Percentiles rank a stretch among this genome's conserved stretches.
These are phyloP conservation scores for Adenanthera pavonina DNA, from an alignment of 306 rosid genomes.

Conservation along the genomic window DNA sequence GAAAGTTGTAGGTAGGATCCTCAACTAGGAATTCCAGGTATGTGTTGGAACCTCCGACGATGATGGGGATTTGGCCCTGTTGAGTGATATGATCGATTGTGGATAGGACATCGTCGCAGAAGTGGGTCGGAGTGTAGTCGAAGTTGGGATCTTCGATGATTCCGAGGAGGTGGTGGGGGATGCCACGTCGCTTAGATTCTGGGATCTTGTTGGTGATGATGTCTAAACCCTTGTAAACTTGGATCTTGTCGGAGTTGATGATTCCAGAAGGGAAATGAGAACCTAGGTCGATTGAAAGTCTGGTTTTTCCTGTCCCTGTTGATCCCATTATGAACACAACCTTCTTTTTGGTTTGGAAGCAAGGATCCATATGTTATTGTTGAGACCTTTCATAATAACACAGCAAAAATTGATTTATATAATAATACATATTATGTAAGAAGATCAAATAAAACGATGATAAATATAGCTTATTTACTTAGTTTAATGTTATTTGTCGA, in stretches of 20 bases:
- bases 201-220: background rate
- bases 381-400: background rate
- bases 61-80: slow-evolving; percentile 39
- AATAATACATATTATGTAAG: no score
- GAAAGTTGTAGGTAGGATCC: slow-evolving; percentile 12
- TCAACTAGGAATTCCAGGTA: slow-evolving; percentile 28
- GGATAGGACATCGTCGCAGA: background rate
- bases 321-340: background rate
- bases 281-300: background rate
- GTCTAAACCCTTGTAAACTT: background rate
- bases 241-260: background rate
- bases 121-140: background rate
- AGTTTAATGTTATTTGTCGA: no score
- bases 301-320: background rate
- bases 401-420: background rate
- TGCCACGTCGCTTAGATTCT: background rate
- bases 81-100: background rate
- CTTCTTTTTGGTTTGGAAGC: background rate
- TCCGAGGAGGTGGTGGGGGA: background rate
- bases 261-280: background rate
- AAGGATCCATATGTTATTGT: background rate
- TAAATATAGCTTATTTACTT: no score
- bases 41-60: slow-evolving; percentile 49
- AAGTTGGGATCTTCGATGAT: background rate
- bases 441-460: no score